A percentile compares a stretch with the other conserved stretches of the same genome.
These are phyloP conservation scores for Spathaspora gorwiae DNA, from an alignment of 805 yeast species.

Conservation along the genomic window DNA sequence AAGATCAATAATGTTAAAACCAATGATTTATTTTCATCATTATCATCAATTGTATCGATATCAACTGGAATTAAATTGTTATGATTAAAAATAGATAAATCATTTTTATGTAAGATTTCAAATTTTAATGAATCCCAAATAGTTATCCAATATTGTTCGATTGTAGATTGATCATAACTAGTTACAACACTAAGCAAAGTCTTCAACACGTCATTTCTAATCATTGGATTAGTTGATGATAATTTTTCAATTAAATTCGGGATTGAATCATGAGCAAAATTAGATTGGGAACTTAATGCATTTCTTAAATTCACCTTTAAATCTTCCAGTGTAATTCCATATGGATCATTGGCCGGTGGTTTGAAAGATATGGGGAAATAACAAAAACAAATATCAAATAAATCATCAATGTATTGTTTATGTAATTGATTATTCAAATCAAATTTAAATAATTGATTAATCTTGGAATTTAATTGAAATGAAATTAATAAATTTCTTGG, in stretches of 20 bases:
- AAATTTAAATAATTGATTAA: conserved; percentile 39
- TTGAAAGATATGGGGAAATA: conserved; percentile 94
- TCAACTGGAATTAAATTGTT: conserved; percentile 22
- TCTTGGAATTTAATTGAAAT: conserved; percentile 48
- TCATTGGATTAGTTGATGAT: conserved; percentile 67
- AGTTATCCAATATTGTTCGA: conserved; percentile 61
- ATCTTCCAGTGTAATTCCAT: conserved; percentile 70
- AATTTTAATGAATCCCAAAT: conserved; percentile 87
- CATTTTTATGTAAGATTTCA: conserved; percentile 70
- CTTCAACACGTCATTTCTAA: conserved; percentile 67
- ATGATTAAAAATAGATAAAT: conserved; percentile 16
- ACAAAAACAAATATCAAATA: conserved; percentile 88
- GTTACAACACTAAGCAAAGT: conserved; percentile 57
- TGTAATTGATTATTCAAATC: conserved; percentile 28
- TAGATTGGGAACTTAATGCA: conserved; percentile 57
- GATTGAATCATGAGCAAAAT: conserved; percentile 68
- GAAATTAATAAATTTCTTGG: conserved; percentile 80
- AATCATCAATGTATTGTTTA: conserved; percentile 48
- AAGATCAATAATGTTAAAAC: conserved; percentile 36
- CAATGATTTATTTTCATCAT: conserved; percentile 31
- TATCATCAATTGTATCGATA: conserved; percentile 24
- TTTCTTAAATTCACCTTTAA: conserved; percentile 58
- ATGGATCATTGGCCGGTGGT: conserved; percentile 88
- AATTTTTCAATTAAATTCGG: conserved; percentile 77
- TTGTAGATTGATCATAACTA: conserved; percentile 44